Base-by-base conservation (phyloP, 371 early-diverging fungal species). In the Capillidium rhysosporum region DNA sequence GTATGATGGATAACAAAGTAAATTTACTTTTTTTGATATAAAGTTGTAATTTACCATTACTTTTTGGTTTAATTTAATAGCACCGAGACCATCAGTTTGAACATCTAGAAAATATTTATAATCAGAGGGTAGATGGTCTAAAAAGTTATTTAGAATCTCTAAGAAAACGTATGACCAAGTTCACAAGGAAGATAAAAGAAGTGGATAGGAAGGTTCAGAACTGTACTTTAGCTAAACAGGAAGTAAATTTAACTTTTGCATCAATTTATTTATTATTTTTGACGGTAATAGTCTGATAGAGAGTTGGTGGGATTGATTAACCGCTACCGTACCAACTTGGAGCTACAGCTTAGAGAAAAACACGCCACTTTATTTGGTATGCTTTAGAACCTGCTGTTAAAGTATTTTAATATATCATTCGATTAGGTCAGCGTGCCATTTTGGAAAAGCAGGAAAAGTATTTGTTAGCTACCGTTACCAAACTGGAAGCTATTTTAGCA, bases 61-160 rank as follows among this genome's bases (percentile, higher is more conserved):
- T 23, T 7, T 10, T 31, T 20, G 23, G 7, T 48, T 29, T 48
- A 29, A 2, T 30, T 28, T 44, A 28, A 20, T 28, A 54, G 54
- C 54, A 54, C 26, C 43, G 45, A 1, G 54, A 54, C 4, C 54
- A 54, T 26, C 21, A 54, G 23, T 54, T 54, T 21, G 54, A 54
- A 29, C 43, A 44, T 31, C 14, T 54, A 18, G 30, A 41, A 40
- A 31, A 10, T 21, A 54, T 54, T 28, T 54, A 54, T 44, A 40
- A 54, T 16, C 44, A 54, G 38, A 30, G 51, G 21, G 24, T 51
- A 9, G 51, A 51, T 5, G 38, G 51, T 4, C 16, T 51, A 18
- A 38, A 51, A 18, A 31, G n/a, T 23, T 51, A 51, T 51, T 18
- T 51, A 10, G 18, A 10, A 38, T 10, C 51, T n/a, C 24, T 51